Evolutionary conservation across 306 rosid genomes (phyloP).

Genomic region (Dalbergia cochinchinensis): DNA sequence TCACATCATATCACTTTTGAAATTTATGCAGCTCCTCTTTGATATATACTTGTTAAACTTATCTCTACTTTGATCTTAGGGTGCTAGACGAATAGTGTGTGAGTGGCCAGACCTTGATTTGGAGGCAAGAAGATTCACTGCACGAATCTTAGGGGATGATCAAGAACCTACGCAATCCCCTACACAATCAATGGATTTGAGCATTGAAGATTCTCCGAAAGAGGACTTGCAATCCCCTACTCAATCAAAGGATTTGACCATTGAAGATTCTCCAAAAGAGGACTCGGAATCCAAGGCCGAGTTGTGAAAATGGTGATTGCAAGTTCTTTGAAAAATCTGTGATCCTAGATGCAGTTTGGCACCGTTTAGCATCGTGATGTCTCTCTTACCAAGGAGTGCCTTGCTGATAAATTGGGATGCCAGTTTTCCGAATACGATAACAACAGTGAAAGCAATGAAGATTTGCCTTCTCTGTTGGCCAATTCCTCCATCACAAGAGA

Average conservation of each 20-base stretch:
- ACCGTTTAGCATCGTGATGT: slow-evolving; percentile 10
- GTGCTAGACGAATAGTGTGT: slow-evolving; percentile 88
- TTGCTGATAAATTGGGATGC: slow-evolving; percentile 43
- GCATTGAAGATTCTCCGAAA: slow-evolving; percentile 38
- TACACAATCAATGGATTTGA: slow-evolving; percentile 43
- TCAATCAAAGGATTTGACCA: slow-evolving; percentile 44
- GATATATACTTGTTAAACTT: neutral
- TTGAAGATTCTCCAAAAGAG: slow-evolving; percentile 47
- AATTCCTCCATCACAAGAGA: slow-evolving; percentile 22
- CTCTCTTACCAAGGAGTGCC: slow-evolving; percentile 31
- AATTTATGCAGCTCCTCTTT: slow-evolving; percentile 6
- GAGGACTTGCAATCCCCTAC: slow-evolving; percentile 63
- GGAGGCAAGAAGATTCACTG: slow-evolving; percentile 89
- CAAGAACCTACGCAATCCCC: slow-evolving; percentile 59
- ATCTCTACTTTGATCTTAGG: slow-evolving; percentile 58
- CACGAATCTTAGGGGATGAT: slow-evolving; percentile 78
- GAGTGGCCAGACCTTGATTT: slow-evolving; percentile 97
- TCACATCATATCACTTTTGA: slow-evolving; percentile 9
- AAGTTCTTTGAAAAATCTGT: slow-evolving; percentile 9
- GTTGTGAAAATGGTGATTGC: slow-evolving; percentile 55
- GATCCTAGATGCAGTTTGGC: slow-evolving; percentile 36
- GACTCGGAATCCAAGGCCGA: slow-evolving; percentile 85
- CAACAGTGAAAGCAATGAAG: slow-evolving; percentile 43
- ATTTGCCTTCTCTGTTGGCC: slow-evolving; percentile 42
- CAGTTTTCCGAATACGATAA: slow-evolving; percentile 26